Conservation (phyloP, 2,329 filamentous ascomycete species). For the Clathrospora elynae region DNA sequence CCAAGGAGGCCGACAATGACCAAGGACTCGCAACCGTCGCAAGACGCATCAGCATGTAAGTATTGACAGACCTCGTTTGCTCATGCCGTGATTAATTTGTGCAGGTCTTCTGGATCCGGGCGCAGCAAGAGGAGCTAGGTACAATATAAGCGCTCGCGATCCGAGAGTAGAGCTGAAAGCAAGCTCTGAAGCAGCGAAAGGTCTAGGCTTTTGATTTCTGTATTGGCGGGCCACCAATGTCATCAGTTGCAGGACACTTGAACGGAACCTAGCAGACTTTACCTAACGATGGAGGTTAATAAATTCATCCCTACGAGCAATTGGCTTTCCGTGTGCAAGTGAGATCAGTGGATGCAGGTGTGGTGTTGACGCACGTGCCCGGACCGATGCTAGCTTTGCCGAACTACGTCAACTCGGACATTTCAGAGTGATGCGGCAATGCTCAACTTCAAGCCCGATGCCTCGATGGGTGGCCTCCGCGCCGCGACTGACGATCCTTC, state of each 20-base stretch:
- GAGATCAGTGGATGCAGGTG: neutral
- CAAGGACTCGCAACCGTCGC: constrained; percentile 84
- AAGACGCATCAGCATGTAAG: constrained; percentile 94
- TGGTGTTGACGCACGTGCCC: constrained; percentile 22
- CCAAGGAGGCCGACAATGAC: constrained; percentile 89
- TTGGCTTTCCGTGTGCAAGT: constrained; percentile 1
- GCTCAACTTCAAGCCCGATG: constrained; percentile 46
- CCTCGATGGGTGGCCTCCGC: constrained; percentile 50
- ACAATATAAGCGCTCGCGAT: constrained; percentile 26
- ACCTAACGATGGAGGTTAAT: constrained; percentile 38
- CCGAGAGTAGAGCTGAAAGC: constrained; percentile 16
- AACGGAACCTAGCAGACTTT: constrained; percentile 34
- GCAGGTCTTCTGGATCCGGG: constrained; percentile 51
- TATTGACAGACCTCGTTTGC: constrained; percentile 9
- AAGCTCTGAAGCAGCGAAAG: constrained; percentile 8
- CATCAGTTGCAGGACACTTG: constrained; percentile 31
- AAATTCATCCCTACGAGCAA: constrained; percentile 18
- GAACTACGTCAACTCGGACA: constrained; percentile 30
- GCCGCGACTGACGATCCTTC: constrained; percentile 38
- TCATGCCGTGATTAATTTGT: constrained; percentile 17
- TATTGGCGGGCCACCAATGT: constrained; percentile 29
- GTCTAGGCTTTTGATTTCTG: constrained; percentile 22
- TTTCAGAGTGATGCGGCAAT: constrained; percentile 25
- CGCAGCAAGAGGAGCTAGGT: constrained; percentile 42
- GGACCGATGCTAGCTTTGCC: constrained; percentile 35